A percentile compares a stretch with the other conserved stretches of the same genome.
These are phyloP conservation scores for Dissophora globulifera DNA, from an alignment of 192 early-diverging fungal genomes.

Conservation along the genomic window DNA sequence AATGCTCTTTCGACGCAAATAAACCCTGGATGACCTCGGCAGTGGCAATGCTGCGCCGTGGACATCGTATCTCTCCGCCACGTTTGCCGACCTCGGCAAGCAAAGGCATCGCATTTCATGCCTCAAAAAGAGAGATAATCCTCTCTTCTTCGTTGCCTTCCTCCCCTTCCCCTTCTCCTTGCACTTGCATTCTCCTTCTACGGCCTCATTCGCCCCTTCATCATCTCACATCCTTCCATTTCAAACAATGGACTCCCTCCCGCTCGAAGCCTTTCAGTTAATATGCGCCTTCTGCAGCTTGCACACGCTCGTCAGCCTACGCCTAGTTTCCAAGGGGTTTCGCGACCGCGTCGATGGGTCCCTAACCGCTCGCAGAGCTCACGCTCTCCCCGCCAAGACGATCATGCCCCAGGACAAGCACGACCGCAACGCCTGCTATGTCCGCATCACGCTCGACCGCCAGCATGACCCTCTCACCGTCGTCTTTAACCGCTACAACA, in stretches of 20 bases:
- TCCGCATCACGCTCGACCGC: constrained; percentile 22
- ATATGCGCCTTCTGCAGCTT: constrained; percentile 36
- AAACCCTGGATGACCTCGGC: too few relatives aligned
- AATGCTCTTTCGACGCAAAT: too few relatives aligned
- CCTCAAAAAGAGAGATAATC: not conserved
- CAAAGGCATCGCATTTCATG: too few relatives aligned
- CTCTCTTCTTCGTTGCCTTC: not conserved
- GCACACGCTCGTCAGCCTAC: constrained; percentile 23
- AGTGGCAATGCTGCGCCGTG: too few relatives aligned
- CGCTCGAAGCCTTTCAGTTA: constrained; percentile 34
- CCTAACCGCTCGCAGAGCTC: constrained; percentile 22
- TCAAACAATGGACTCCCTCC: constrained; percentile 22
- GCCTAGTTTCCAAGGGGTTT: constrained; percentile 29
- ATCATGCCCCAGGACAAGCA: constrained; percentile 11
- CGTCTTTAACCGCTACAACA: constrained; percentile 29
- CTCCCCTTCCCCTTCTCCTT: not conserved
- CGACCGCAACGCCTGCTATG: constrained; percentile 27
- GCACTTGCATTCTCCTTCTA: not conserved
- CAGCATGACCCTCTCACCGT: constrained; percentile 21
- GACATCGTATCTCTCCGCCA: too few relatives aligned
- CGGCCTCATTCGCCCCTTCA: not conserved
- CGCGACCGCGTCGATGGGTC: constrained; percentile 40
- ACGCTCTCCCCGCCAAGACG: not conserved
- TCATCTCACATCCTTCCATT: not conserved
- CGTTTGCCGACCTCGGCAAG: too few relatives aligned